phyloP scores from a whole-genome alignment of 768 basidiomycete genomes.

The Fomitopsis serialis region DNA sequence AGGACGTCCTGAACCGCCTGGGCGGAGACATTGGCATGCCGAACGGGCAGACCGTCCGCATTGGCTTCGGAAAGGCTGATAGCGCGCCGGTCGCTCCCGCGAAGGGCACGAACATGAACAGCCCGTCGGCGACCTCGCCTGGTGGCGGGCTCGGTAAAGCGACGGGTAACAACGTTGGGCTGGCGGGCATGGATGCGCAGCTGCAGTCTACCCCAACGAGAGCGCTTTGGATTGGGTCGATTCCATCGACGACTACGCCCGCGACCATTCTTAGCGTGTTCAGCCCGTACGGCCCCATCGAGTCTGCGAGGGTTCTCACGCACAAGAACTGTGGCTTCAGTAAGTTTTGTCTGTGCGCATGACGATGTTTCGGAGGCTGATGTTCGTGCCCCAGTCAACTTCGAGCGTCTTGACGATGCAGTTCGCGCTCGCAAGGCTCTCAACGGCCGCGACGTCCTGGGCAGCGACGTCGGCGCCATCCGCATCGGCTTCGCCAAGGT shows the following conservation, averaged over 20 bases:
- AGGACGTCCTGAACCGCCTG: slow-evolving; percentile 93
- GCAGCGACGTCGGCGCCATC: slow-evolving; percentile 94
- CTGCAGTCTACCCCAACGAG: slow-evolving; percentile 89
- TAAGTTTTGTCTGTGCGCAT: slow-evolving; percentile 30
- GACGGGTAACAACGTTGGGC: slow-evolving; percentile 40
- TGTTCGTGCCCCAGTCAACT: slow-evolving; percentile 63
- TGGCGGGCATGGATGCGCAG: slow-evolving; percentile 77
- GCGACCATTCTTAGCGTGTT: slow-evolving; percentile 94
- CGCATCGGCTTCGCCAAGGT: slow-evolving; percentile 97
- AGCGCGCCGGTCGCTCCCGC: slow-evolving; percentile 90
- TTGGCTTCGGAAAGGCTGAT: slow-evolving; percentile 97
- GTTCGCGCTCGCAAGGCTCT: slow-evolving; percentile 92
- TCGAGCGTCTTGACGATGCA: slow-evolving; percentile 95
- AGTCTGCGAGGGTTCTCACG: slow-evolving; percentile 91
- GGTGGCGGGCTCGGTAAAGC: slow-evolving; percentile 39
- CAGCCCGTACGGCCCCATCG: slow-evolving; percentile 95
- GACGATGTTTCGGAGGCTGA: not conserved
- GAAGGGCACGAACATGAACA: slow-evolving; percentile 61
- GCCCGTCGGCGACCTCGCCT: slow-evolving; percentile 62
- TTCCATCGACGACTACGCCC: slow-evolving; percentile 92
- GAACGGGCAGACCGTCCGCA: slow-evolving; percentile 92
- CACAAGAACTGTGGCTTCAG: slow-evolving; percentile 97
- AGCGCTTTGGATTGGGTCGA: slow-evolving; percentile 96
- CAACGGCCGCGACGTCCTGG: slow-evolving; percentile 93
- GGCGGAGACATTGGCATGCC: slow-evolving; percentile 93